Conservation (phyloP, 73 alveolate genomes). For the Paramecium octaurelia region DNA sequence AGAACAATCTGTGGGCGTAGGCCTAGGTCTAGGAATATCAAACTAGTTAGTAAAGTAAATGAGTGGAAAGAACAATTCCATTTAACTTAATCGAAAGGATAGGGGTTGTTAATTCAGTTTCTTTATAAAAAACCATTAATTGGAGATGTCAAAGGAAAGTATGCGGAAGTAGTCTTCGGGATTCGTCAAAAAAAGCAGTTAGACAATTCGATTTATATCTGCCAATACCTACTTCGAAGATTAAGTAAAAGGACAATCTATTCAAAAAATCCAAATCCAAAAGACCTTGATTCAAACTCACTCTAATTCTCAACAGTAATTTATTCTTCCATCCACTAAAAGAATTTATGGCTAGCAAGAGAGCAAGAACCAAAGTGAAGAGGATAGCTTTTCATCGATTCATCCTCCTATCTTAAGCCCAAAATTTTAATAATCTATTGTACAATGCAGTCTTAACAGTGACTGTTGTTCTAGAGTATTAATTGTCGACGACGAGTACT, state of each 20-base stretch:
- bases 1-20: not conserved
- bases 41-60: not conserved
- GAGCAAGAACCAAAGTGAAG: not conserved
- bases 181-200: not conserved
- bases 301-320: not conserved
- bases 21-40: slow-evolving; percentile 31
- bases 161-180: not conserved
- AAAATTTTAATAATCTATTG: not conserved
- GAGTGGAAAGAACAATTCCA: not conserved
- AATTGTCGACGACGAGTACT: slow-evolving; percentile 45
- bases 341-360: not conserved
- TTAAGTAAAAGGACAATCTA: not conserved
- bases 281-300: not conserved
- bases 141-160: not conserved
- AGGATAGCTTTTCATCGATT: not conserved
- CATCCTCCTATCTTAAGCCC: slow-evolving; percentile 6
- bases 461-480: slow-evolving; percentile 27
- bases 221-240: slow-evolving; percentile 14
- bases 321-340: not conserved
- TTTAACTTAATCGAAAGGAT: not conserved
- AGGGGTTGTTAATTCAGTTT: not conserved
- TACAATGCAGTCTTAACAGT: not conserved
- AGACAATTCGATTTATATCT: not conserved
- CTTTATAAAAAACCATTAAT: not conserved
- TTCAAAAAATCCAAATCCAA: not conserved